Percentiles rank a stretch among this genome's conserved stretches.
Conservation (phyloP, 2,329 filamentous ascomycete species). For the Epichloe elymi region DNA sequence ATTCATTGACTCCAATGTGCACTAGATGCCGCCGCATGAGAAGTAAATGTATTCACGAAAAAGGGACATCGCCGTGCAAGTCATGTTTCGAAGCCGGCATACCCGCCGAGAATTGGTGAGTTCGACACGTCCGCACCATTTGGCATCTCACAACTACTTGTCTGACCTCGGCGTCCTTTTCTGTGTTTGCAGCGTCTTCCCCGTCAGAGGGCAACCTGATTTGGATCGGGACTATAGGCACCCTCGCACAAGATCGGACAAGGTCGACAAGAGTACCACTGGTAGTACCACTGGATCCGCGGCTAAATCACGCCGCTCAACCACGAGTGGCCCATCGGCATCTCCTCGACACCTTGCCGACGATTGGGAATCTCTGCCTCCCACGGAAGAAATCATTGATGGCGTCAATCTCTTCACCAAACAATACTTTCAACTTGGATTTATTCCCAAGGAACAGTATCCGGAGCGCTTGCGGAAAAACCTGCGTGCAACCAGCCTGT, state of each 20-base stretch:
- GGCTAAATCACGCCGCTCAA: slow-evolving; percentile 22
- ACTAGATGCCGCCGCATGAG: slow-evolving; percentile 41
- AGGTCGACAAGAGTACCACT: slow-evolving; percentile 25
- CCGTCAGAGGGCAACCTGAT: slow-evolving; percentile 38
- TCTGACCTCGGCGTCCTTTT: not conserved
- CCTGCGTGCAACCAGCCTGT: slow-evolving; percentile 35
- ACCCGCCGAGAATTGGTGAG: slow-evolving; percentile 35
- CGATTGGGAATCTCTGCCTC: slow-evolving; percentile 37
- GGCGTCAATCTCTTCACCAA: slow-evolving; percentile 38
- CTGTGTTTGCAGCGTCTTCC: slow-evolving; percentile 30
- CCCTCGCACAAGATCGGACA: slow-evolving; percentile 37
- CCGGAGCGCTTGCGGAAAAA: slow-evolving; percentile 32
- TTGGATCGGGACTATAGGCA: slow-evolving; percentile 43
- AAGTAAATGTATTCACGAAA: slow-evolving; percentile 40
- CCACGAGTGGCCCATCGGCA: slow-evolving; percentile 16
- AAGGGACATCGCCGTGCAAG: slow-evolving; percentile 34
- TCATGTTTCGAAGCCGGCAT: slow-evolving; percentile 38
- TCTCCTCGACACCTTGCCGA: slow-evolving; percentile 16
- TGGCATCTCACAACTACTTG: not conserved
- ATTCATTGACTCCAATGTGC: too few relatives aligned
- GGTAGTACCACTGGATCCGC: slow-evolving; percentile 24
- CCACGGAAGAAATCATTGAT: slow-evolving; percentile 35
- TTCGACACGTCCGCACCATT: not conserved
- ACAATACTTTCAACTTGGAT: slow-evolving; percentile 47
- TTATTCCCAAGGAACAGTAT: slow-evolving; percentile 41